Percentiles rank a stretch among this genome's conserved stretches.
These are phyloP conservation scores for Rhodotorula paludigena DNA, from an alignment of 768 basidiomycete species.

Conservation along the genomic window DNA sequence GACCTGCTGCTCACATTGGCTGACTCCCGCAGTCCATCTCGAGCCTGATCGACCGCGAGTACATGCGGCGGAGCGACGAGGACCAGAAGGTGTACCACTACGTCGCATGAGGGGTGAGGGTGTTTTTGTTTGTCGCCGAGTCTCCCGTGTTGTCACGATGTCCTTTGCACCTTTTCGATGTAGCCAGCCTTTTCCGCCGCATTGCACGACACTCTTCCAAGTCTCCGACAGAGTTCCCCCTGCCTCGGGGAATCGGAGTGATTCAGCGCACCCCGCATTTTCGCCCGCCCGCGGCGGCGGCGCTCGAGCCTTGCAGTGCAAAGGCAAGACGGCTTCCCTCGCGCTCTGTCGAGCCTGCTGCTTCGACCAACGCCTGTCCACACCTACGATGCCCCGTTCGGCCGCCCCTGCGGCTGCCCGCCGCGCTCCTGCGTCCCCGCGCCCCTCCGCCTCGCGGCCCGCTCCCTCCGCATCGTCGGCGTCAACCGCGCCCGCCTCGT, in stretches of 20 bases:
- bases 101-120: conserved; percentile 56
- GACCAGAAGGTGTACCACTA: conserved; percentile 72
- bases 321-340: too few species aligned
- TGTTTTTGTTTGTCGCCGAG: too few species aligned
- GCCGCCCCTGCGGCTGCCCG: not conserved
- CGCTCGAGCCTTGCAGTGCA: too few species aligned
- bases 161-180: not conserved
- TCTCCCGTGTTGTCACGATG: too few species aligned
- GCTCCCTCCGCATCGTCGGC: not conserved
- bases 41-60: conserved; percentile 74
- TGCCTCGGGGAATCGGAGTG: not conserved
- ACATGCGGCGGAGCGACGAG: conserved; percentile 68
- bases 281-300: too few species aligned
- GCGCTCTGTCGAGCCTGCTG: too few species aligned
- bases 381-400: not conserved
- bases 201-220: not conserved
- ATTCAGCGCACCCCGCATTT: too few species aligned
- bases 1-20: not conserved
- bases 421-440: not conserved
- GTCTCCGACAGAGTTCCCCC: not conserved
- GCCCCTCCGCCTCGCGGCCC: not conserved
- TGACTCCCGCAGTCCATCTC: conserved; percentile 53
- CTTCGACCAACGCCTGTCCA: too few species aligned
- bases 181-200: not conserved
- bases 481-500: not conserved